Conservation (phyloP, 2,329 filamentous ascomycete genomes). For the Bimuria novae-zelandiae region DNA sequence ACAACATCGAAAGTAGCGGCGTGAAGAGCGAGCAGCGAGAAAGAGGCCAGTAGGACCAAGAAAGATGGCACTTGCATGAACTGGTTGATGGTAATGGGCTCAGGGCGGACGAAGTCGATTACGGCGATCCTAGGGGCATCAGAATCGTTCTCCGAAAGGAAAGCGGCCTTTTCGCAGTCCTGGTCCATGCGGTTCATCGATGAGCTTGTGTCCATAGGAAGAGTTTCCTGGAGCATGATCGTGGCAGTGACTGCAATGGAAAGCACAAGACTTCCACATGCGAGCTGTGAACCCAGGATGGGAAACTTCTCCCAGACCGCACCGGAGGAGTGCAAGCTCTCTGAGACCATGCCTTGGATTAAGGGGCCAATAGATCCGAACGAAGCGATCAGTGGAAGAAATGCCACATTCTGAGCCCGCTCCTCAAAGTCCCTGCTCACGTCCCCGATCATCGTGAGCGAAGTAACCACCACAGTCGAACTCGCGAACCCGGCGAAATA, state of each 20-base stretch:
- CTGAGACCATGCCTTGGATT: constrained; percentile 49
- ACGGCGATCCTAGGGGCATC: constrained; percentile 42
- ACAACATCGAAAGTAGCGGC: constrained; percentile 58
- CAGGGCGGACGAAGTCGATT: constrained; percentile 44
- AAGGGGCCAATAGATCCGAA: constrained; percentile 53
- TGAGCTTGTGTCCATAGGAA: constrained; percentile 33
- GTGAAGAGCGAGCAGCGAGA: constrained; percentile 61
- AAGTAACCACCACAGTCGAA: constrained; percentile 51
- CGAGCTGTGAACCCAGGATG: constrained; percentile 51
- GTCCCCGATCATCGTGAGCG: constrained; percentile 54
- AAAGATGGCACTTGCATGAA: constrained; percentile 54
- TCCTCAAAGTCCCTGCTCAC: constrained; percentile 43
- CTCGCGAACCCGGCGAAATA: constrained; percentile 52
- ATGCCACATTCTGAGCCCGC: constrained; percentile 49
- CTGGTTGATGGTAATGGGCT: constrained; percentile 51
- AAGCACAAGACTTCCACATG: constrained; percentile 49
- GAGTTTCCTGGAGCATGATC: constrained; percentile 48
- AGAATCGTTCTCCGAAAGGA: constrained; percentile 46
- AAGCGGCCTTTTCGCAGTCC: constrained; percentile 54
- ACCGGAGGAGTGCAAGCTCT: constrained; percentile 48
- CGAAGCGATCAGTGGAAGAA: constrained; percentile 51
- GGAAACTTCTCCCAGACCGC: constrained; percentile 51
- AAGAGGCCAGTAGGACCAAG: constrained; percentile 53
- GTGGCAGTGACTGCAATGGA: constrained; percentile 47
- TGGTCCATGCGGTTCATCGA: constrained; percentile 28